Base-by-base conservation (phyloP, 139 green algal species). In the Zygnema cylindricum region DNA sequence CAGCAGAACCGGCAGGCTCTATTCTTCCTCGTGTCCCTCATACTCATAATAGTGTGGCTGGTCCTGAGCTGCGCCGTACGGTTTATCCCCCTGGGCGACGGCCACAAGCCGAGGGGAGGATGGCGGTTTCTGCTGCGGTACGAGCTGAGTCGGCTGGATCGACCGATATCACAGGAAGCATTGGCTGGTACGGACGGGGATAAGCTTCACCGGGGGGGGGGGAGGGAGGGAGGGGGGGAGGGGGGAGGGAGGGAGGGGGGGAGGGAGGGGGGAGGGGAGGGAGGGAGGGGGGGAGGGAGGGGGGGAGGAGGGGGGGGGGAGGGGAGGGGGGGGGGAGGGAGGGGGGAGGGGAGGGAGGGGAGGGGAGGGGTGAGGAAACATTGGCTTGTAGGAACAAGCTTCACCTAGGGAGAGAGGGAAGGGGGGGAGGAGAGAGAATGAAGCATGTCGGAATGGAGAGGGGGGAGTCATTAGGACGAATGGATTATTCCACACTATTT, bases 1-100 rank as follows among this genome's bases (percentile, higher is more conserved):
- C 7, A 63, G 49, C 49, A 63, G 49, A 16, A 16, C 71, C 11
- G 7, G 71, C 71, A 79, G 71, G 43, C 71, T 16, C 42, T 79
- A 21, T 84, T 84, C 77, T 41, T 84, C 77, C 11, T 41, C 3
- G 77, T 41, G 3, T 76, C 77, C 33, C 75, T 84, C 77, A 11
- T 84, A 2, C 77, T 84, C 77, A 84, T 84, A 16, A 33, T 84
- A 2, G 38, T 84, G n/a, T 84, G 77, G 77, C 77, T 84, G 22
- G 55, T 38, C 77, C 76, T 84, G 22, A 16, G 11, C 36, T 54
- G 36, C 38, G 77, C 55, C 2, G 38, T 84, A 33, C 77, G 77
- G 2, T 11, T 36, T 2, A 49, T 84, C 7, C 77, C 77, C 3
- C 25, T 84, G n/a, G 77, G 40, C 2, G 77, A 84, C 40, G 77